These are phyloP conservation scores for Penicillium goetzii DNA, from an alignment of 495 filamentous ascomycete genomes.

Conservation along the genomic window DNA sequence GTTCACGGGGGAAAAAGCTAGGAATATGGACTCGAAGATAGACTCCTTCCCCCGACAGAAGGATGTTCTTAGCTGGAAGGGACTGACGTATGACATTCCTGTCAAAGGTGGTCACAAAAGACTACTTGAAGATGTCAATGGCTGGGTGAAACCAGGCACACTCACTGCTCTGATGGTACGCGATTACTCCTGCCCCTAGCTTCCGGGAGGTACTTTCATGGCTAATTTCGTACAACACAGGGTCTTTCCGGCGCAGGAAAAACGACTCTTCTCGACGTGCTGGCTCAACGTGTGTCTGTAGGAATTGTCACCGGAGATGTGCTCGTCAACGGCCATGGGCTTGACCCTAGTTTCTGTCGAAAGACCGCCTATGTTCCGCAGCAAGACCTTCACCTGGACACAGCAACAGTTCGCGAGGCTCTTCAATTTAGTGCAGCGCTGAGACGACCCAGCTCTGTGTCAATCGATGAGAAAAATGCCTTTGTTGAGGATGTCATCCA, in stretches of 20 bases:
- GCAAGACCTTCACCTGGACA: conserved; percentile 84
- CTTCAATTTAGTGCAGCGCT: conserved; percentile 82
- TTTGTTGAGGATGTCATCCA: conserved; percentile 91
- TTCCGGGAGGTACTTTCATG: too few species aligned
- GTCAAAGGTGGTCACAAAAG: conserved; percentile 19
- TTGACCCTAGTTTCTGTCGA: conserved; percentile 81
- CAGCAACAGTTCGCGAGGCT: conserved; percentile 80
- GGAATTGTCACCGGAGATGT: conserved; percentile 57
- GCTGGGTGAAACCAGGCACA: conserved; percentile 67
- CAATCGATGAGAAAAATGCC: conserved; percentile 72
- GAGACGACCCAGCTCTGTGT: conserved; percentile 71
- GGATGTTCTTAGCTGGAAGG: not conserved
- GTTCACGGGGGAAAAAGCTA: not conserved
- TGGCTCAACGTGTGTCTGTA: conserved; percentile 50
- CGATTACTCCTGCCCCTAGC: too few species aligned
- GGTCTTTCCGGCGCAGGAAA: conserved; percentile 63
- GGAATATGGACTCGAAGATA: not conserved
- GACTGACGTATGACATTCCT: not conserved
- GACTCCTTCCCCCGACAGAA: not conserved
- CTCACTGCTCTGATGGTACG: conserved; percentile 60
- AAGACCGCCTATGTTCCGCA: conserved; percentile 96
- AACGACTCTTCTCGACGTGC: conserved; percentile 54
- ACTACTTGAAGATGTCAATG: conserved; percentile 65
- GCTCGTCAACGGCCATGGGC: conserved; percentile 52
- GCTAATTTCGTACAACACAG: conserved; percentile 9